Base-by-base conservation (phyloP, 2,329 filamentous ascomycete genomes). In the Aspergillus novoparasiticus region DNA sequence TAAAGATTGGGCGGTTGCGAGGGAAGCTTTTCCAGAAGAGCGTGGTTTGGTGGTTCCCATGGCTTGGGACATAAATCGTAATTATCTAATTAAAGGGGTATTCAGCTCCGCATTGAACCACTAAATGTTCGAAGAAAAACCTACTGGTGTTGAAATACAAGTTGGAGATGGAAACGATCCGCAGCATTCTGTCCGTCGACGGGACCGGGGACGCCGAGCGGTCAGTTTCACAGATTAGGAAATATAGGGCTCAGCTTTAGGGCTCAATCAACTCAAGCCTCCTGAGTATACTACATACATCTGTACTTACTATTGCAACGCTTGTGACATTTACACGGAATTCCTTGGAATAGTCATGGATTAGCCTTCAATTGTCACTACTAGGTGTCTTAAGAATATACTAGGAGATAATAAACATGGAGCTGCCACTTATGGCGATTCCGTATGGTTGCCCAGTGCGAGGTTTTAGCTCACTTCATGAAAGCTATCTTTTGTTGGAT, bases 21-120 rank as follows among this genome's bases (percentile, higher is more conserved):
- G 75, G 59, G 87, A 87, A 57, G 83, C 80, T 75, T 87, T 89
- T 45, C 78, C 72, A 54, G 77, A 66, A 57, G 76, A 69, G 21
- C 77, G 75, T 39, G 75, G 66, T 67, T 75, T 80, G 61, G 76
- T 59, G 30, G 72, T 72, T 62, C 73, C 74, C 76, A 77, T 77
- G 11, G 65, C 58, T 39, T 58, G 23, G 19, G 28, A 12, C 11
- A 43, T 36, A 53, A 16, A 19, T 53, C 23, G 21, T 55, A 26
- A 14, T 12, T 26, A 10, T 21, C 36, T 19, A 4, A 9, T 11
- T 23, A 39, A 12, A 6, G 4, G 26, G 14, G 30, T 55, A 26
- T 14, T 19, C 32, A 55, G 23, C 9, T 39, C n/a, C 14, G 14
- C 51, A 55, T 55, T 19, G 3, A 12, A 26, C 21, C 32, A 6